Evolutionary conservation across 495 filamentous ascomycete species (phyloP), one percentile per base, ranked within the genome.

Genomic region (Tuber borchii): DNA sequence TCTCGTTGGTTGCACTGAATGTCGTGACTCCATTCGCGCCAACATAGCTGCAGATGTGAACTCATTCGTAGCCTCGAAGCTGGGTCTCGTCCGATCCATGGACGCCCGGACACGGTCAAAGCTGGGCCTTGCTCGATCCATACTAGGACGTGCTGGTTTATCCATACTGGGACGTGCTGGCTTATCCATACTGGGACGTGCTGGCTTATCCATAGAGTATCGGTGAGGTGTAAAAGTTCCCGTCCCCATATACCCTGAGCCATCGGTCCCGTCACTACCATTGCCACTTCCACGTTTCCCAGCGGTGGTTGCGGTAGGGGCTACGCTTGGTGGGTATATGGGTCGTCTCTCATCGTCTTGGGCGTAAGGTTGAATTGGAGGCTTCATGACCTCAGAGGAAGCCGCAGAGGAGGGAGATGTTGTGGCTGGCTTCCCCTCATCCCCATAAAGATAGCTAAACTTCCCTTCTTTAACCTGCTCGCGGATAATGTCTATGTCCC

Each of bases 401-500:
- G 87, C 80, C 20, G 87, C 85, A 3, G 90, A 84, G 45, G 85
- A 78, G 45, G 80, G 61, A 65, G 83, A 69, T 37, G 65, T 45
- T 65, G 69, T 40, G n/a, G 71, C 73, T 46, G 72, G 77, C 19
- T 70, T 74, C 39, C 19, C 12, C 84, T 34, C 80, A 84, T 81
- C 88, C 85, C 87, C 84, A 69, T 91, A 88, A 42, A 93, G 86
- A 82, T 91, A 87, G 78, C 90, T 88, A 84, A 93, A 97, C 77
- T 91, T 90, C 73, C 95, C 95, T 79, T 88, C 87, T 69, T 89
- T 89, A 73, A 95, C 88, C 85, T 97, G 92, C 84, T 99, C 96
- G 44, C 96, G 92, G 80, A 99, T 90, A 80, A 99, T 97, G 83
- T 99, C 96, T 73, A 97, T 90, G 80, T 99, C 96, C 70, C 89